Conservation (phyloP, 2,329 filamentous ascomycete genomes). For the Akanthomyces uredinophilus region DNA sequence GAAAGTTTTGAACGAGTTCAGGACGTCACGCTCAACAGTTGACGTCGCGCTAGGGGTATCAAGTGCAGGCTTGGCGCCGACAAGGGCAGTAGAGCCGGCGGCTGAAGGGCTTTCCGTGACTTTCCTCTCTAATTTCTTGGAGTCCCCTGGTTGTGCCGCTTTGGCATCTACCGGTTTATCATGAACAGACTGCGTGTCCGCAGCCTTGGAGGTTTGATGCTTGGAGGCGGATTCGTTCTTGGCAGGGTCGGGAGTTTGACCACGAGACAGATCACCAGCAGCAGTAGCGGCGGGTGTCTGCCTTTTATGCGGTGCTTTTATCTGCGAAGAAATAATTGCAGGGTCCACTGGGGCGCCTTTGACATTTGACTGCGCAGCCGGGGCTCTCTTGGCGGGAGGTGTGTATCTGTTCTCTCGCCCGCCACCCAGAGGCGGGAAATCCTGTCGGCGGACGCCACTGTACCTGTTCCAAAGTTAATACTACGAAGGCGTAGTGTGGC, state of each 20-base stretch:
- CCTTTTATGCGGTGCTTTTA: slow-evolving; percentile 47
- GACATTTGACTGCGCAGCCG: slow-evolving; percentile 66
- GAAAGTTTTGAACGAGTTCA: slow-evolving; percentile 60
- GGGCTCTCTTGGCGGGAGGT: slow-evolving; percentile 80
- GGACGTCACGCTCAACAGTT: slow-evolving; percentile 57
- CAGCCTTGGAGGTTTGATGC: slow-evolving; percentile 23
- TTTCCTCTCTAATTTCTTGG: slow-evolving; percentile 26
- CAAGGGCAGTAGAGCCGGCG: slow-evolving; percentile 22
- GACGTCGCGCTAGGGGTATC: slow-evolving; percentile 49
- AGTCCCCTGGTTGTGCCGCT: slow-evolving; percentile 7
- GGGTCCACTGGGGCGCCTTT: slow-evolving; percentile 76
- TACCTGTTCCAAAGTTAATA: slow-evolving; percentile 51
- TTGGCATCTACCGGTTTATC: slow-evolving; percentile 23
- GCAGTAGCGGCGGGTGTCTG: slow-evolving; percentile 21
- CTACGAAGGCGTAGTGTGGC: slow-evolving; percentile 14
- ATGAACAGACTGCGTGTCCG: slow-evolving; percentile 21
- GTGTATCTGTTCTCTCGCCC: slow-evolving; percentile 70
- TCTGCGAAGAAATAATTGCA: slow-evolving; percentile 84
- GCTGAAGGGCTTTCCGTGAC: slow-evolving; percentile 29
- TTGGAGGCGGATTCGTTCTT: slow-evolving; percentile 29
- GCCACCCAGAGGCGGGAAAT: slow-evolving; percentile 60
- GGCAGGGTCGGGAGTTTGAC: slow-evolving; percentile 21
- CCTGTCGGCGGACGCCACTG: slow-evolving; percentile 79
- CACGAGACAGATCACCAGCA: slow-evolving; percentile 23
- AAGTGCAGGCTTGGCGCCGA: slow-evolving; percentile 20